Base-by-base conservation (phyloP, 805 yeast species). In the Candida parachauliodes region DNA sequence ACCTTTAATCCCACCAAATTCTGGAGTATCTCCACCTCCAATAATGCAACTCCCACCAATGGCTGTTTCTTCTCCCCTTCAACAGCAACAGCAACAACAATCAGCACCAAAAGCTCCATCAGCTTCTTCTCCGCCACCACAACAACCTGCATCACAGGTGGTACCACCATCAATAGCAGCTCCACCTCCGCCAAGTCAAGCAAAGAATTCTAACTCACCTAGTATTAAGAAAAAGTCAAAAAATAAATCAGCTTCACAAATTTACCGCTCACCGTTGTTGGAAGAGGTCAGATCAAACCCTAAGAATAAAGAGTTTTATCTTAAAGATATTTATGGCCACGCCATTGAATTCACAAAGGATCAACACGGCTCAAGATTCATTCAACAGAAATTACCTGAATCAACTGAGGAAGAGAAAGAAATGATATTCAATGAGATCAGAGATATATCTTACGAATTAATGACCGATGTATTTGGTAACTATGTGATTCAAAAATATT, bases 381-480 rank as follows among this genome's bases (percentile, higher is more conserved):
- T 93, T 46, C 99, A 93, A 63, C 95, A 89, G 51, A 83, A 84
- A 52, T 68, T 91, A 32, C 83, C 80, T 10, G 60, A 59, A 6
- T 81, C 94, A 0, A 50, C 59, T 8, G 81, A 76, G 16, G 91
- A 87, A 51, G 79, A 72, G 37, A 84, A 82, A 50, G 94, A 84
- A 51, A 78, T 76, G 12, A 77, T 93, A 14, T 89, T 91, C 65
- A 81, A 81, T 45, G 97, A 89, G 60, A 80, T 93, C 25, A 68
- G 88, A 51, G 81, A 79, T 17, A 76, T 79, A 44, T 75, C 89
- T 3, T 70, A 81, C 39, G 88, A 83, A 39, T 68, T 93, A 44
- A 85, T 89, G 83, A 88, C 94, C 12, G 98, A 93, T 66, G 98
- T 93, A 7, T 93, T 93, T 62, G 99, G 99, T 41, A 93, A 93